Conservation (phyloP, 805 yeast genomes). For the Lipomyces spencermartinsiae region DNA sequence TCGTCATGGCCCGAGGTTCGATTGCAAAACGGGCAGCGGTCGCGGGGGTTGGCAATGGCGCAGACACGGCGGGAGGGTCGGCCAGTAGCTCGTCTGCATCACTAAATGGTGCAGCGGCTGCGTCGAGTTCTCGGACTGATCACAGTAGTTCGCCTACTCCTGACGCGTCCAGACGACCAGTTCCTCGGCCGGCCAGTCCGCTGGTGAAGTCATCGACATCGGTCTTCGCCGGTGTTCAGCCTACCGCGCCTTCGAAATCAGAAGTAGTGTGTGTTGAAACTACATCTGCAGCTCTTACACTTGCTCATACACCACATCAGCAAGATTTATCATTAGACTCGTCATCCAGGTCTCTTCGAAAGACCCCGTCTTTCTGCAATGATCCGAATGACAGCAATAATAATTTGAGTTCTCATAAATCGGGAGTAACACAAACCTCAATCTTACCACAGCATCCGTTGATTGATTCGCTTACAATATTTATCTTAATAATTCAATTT, state of each 20-base stretch:
- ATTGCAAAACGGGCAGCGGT: constrained; percentile 29
- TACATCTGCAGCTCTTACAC: constrained; percentile 4
- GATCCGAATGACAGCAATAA: constrained; percentile 15
- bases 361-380: constrained; percentile 23
- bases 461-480: constrained; percentile 47
- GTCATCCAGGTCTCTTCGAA: constrained; percentile 18
- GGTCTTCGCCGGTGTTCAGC: not conserved
- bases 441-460: constrained; percentile 45
- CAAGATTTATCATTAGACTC: constrained; percentile 6
- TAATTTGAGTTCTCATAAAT: not conserved
- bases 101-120: constrained; percentile 6
- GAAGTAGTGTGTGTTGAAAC: not conserved
- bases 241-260: not conserved
- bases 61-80: constrained; percentile 11
- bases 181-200: not conserved
- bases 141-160: not conserved
- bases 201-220: not conserved
- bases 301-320: constrained; percentile 10
- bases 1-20: constrained; percentile 34
- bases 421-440: constrained; percentile 9
- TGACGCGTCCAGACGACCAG: not conserved
- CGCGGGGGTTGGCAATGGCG: constrained; percentile 16
- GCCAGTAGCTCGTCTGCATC: constrained; percentile 32
- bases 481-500: constrained; percentile 44
- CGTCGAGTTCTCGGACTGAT: not conserved